Percentiles rank a stretch among this genome's conserved stretches.
These are phyloP conservation scores for Kurtzmaniella quercitrusa DNA, from an alignment of 1,139 yeast species.

Conservation along the genomic window DNA sequence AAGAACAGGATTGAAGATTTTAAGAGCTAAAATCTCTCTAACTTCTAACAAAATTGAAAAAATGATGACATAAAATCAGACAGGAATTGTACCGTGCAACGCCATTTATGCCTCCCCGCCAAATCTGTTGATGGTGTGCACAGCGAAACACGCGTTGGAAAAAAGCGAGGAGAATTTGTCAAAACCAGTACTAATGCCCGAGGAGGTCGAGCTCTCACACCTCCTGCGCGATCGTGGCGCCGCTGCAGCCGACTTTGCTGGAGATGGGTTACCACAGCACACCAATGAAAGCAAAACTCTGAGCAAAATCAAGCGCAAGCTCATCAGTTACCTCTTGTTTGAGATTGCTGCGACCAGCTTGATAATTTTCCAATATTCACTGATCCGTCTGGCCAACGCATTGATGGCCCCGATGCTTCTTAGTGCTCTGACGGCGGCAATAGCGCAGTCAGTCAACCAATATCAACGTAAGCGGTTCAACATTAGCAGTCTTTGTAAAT, in stretches of 20 bases:
- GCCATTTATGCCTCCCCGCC: too few relatives aligned
- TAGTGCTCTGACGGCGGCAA: slow-evolving; percentile 48
- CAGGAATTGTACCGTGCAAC: too few relatives aligned
- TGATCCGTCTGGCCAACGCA: slow-evolving; percentile 16
- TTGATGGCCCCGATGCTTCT: slow-evolving; percentile 39
- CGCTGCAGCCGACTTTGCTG: not conserved
- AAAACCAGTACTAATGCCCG: slow-evolving; percentile 2
- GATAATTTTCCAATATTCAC: slow-evolving; percentile 27
- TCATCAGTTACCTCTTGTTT: slow-evolving; percentile 15
- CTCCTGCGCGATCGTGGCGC: slow-evolving; percentile 1
- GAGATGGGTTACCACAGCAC: slow-evolving; percentile 7
- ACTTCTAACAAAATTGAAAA: too few relatives aligned
- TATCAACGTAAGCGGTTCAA: slow-evolving; percentile 37
- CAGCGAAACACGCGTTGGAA: not conserved
- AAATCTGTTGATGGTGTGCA: too few relatives aligned
- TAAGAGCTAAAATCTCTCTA: too few relatives aligned
- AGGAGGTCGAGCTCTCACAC: slow-evolving; percentile 4
- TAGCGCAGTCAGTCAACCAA: slow-evolving; percentile 58
- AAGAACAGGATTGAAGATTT: too few relatives aligned
- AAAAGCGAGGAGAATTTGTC: not conserved
- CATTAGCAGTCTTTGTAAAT: slow-evolving; percentile 42
- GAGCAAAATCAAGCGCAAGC: slow-evolving; percentile 5
- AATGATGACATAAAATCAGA: too few relatives aligned
- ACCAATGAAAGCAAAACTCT: slow-evolving; percentile 1
- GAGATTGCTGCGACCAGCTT: slow-evolving; percentile 21